A percentile compares a stretch with the other conserved stretches of the same genome.
Conservation (phyloP, 371 early-diverging fungal species). For the Haplosporangium sp. region DNA sequence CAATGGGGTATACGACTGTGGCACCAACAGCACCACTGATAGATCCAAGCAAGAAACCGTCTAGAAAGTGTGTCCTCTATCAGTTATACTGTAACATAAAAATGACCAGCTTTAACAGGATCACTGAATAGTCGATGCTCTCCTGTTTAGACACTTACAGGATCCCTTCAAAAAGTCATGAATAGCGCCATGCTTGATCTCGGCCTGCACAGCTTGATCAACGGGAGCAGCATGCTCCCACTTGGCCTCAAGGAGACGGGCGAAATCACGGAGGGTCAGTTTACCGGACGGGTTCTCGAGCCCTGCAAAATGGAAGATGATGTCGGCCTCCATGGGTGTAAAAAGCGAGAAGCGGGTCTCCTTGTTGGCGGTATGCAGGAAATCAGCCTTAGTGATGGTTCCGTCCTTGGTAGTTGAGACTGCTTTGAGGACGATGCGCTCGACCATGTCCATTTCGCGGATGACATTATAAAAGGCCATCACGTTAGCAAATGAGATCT, state of each 20-base stretch:
- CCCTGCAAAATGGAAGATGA: conserved; percentile 84
- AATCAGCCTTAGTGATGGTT: conserved; percentile 71
- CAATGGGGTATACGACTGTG: conserved; percentile 96
- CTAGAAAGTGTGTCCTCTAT: conserved; percentile 5
- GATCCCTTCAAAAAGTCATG: conserved; percentile 59
- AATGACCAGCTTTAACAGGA: no score
- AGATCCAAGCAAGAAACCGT: conserved; percentile 88
- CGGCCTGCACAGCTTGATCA: conserved; percentile 17
- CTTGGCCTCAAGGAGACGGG: conserved; percentile 72
- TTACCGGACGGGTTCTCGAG: conserved; percentile 69
- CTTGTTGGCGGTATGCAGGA: conserved; percentile 68
- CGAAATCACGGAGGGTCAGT: conserved; percentile 69
- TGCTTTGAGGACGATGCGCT: conserved; percentile 71
- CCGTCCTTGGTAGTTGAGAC: conserved; percentile 63
- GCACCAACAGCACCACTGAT: conserved; percentile 97
- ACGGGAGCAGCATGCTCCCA: conserved; percentile 60
- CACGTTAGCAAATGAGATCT: conserved; percentile 71
- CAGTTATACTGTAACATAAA: no score
- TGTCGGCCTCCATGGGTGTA: conserved; percentile 87
- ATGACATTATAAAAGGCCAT: conserved; percentile 82
- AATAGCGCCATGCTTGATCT: conserved; percentile 25
- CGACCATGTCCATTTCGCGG: conserved; percentile 79
- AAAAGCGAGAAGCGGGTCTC: conserved; percentile 74
- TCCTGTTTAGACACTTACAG: conserved; percentile 38
- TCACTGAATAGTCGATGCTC: neutral